Evolutionary conservation across 495 filamentous ascomycete genomes (phyloP), one percentile per base, ranked within the genome.

Genomic region (Pyrenopolyporus hunteri): DNA sequence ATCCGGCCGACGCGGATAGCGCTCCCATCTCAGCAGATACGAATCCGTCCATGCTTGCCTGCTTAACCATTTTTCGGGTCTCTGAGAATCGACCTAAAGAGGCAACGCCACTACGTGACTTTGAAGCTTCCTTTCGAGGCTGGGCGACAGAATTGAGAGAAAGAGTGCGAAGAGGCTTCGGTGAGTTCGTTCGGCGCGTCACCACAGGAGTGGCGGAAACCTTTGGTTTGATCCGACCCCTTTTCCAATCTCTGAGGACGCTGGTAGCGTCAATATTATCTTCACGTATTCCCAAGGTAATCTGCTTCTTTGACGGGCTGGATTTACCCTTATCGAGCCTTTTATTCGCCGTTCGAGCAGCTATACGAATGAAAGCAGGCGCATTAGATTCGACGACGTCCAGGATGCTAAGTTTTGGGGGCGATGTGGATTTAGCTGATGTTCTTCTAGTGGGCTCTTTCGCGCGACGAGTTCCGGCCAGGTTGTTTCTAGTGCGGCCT

Each of bases 331-430:
- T 67, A 59, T 90, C 86, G 32, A 63, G 65, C 60, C 83, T 82
- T 52, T 74, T 80, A 11, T 81, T 86, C 37, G 84, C 91, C 56
- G 81, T 77, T 43, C 95, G 86, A 14, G 84, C 83, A 32, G 94
- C 94, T 60, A 98, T 72, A 45, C 85, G 85, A 16, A 97, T 75
- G 67, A 98, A 98, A 23, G 76, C 74, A 4, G 94, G 93, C 5
- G 79, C 79, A 31, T 70, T 47, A n/a, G 74, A 71, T 57, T 79
- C 82, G 28, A 84, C 78, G 25, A 87, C 85, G 80, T 97, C 92
- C 17, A 96, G 57, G 45, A 93, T 86, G 47, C 89, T 83, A 26
- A 93, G 71, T 11, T 13, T 70, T 1, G 68, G 65, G 19, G 72
- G 70, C 20, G 74, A 72, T 48, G 72, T 70, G 3, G 25, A 22